Evolutionary conservation across 1,139 yeast species (phyloP), one percentile per base, ranked within the genome.

Genomic region (Petasospora fabianii): DNA sequence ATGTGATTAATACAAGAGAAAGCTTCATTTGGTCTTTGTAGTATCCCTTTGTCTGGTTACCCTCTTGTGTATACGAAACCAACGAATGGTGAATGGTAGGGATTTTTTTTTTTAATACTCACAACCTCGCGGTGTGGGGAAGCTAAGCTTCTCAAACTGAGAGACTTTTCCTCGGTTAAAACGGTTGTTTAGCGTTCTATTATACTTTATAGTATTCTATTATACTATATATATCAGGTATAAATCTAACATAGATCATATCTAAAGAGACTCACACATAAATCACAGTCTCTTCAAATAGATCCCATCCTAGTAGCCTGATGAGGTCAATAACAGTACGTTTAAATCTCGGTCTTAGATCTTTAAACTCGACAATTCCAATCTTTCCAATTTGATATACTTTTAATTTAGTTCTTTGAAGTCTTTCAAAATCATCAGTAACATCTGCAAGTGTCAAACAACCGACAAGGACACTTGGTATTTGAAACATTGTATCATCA

Each of bases 391-490:
- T 27, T 13, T 30, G 35, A 3, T 20, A 14, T 8, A 35, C 28
- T 10, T 10, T 15, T 13, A 39, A 19, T 24, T 14, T 17, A 26
- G 13, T 15, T 20, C 4, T 16, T 7, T 32, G 22, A 3, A 35
- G 28, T n/a, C 27, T 32, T n/a, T 28, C 14, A 14, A 2, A 3
- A 4, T 30, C 30, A 13, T 34, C 27, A 7, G 21, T 12, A 10
- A 34, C 14, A 3, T 34, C 24, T 2, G 24, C n/a, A 6, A 44
- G 17, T n/a, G 43, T 18, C 2, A 32, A 5, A 10, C 38, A 32
- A 2, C 47, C 44, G 3, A 38, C 39, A 4, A 44, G 19, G 5
- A 41, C 44, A 5, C 30, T 16, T 2, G 47, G 47, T 3, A 43
- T 16, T 16, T 31, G 32, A 22, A 41, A 41, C 15, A 42, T 31